These are phyloP conservation scores for Arbutus unedo DNA, from an alignment of 148 eudicot species.

Conservation along the genomic window DNA sequence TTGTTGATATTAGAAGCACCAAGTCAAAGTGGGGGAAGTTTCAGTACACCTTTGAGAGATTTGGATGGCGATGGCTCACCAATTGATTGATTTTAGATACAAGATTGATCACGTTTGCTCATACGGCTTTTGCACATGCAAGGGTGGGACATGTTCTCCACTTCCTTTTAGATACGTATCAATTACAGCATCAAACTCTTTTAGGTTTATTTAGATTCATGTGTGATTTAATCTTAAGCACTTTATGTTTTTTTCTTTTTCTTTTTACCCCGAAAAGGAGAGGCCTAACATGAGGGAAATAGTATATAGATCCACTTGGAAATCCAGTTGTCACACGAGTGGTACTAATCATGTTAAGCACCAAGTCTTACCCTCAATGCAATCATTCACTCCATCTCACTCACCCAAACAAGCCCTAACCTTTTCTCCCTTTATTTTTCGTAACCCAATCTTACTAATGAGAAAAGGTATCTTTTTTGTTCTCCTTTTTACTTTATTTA, in stretches of 20 bases:
- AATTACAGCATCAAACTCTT: neutral
- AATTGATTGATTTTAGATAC: neutral
- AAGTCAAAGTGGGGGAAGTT: constrained; percentile 3
- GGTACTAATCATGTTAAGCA: constrained; percentile 47
- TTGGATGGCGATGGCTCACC: neutral
- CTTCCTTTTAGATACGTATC: neutral
- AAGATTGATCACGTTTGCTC: neutral
- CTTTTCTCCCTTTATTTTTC: neutral
- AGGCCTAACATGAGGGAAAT: constrained; percentile 2
- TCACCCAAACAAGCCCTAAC: constrained; percentile 6
- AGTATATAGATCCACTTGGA: constrained; percentile 15
- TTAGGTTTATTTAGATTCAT: no score
- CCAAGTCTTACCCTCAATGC: constrained; percentile 28
- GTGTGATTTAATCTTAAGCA: no score
- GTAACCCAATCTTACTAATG: neutral
- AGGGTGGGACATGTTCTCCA: neutral
- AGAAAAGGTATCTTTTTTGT: neutral
- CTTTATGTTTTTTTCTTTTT: neutral
- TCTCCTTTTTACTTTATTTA: neutral
- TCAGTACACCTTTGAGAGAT: neutral
- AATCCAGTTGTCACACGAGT: constrained; percentile 69
- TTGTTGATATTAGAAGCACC: neutral
- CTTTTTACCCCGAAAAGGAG: neutral
- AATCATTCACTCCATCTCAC: constrained; percentile 44
- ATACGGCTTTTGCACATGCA: neutral